These are phyloP conservation scores for Podila horticola DNA, from an alignment of 192 early-diverging fungal species.

Conservation along the genomic window DNA sequence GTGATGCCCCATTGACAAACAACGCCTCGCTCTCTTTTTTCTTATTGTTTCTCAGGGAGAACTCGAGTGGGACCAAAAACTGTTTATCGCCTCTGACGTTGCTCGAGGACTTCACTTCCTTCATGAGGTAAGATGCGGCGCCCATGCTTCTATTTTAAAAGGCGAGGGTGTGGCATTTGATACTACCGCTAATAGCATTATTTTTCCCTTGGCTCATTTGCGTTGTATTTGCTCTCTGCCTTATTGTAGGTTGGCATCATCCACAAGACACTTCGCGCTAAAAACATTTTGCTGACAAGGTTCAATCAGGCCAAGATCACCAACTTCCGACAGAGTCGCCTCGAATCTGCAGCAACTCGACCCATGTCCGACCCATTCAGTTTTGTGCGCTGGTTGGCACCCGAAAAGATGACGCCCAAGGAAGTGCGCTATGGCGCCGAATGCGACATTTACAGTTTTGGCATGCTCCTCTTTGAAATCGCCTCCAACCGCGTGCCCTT, in stretches of 20 bases:
- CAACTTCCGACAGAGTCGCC: constrained; percentile 47
- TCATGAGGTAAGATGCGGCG: constrained; percentile 25
- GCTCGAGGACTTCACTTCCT: constrained; percentile 36
- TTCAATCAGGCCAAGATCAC: constrained; percentile 45
- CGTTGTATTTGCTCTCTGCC: no score
- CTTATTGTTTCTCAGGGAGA: constrained; percentile 14
- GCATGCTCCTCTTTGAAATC: constrained; percentile 49
- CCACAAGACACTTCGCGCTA: constrained; percentile 46
- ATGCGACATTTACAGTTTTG: constrained; percentile 51
- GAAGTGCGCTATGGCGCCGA: constrained; percentile 41
- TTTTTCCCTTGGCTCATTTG: no score
- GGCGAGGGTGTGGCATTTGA: no score
- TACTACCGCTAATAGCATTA: no score
- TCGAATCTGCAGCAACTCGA: constrained; percentile 37
- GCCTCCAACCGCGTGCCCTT: constrained; percentile 42
- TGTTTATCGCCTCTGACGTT: constrained; percentile 41
- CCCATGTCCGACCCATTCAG: constrained; percentile 52
- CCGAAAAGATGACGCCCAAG: constrained; percentile 44
- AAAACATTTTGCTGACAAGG: constrained; percentile 42
- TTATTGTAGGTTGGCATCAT: constrained; percentile 36
- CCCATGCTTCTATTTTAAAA: no score
- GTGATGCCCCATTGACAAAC: neutral
- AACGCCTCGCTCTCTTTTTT: neutral
- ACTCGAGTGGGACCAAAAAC: constrained; percentile 46
- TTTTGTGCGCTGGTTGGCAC: constrained; percentile 50